A percentile compares a stretch with the other conserved stretches of the same genome.
These are phyloP conservation scores for Fusarium tuaranense DNA, from an alignment of 2,329 filamentous ascomycete species.

Conservation along the genomic window DNA sequence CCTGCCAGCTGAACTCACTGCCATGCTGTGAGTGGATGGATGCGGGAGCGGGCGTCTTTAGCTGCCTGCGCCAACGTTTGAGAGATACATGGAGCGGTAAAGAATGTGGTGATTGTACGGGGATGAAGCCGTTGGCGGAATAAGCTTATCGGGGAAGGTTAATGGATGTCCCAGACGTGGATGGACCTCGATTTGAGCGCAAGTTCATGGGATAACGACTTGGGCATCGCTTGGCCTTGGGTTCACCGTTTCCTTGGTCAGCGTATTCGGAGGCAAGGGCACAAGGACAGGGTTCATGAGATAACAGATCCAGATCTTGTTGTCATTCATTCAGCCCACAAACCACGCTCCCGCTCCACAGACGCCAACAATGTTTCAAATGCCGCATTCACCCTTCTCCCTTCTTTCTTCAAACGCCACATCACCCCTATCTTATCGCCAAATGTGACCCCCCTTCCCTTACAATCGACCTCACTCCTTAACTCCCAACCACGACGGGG, in stretches of 20 bases:
- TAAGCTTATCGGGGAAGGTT: slow-evolving; percentile 31
- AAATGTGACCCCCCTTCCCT: too few species aligned
- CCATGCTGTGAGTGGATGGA: slow-evolving; percentile 11
- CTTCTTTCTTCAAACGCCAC: too few species aligned
- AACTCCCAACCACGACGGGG: not conserved
- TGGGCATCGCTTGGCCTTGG: not conserved
- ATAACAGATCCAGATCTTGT: not conserved
- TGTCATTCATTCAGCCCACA: not conserved
- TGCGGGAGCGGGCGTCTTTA: slow-evolving; percentile 11
- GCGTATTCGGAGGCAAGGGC: not conserved
- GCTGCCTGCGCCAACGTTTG: slow-evolving; percentile 20
- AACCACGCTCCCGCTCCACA: not conserved
- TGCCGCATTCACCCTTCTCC: not conserved
- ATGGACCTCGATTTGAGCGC: not conserved
- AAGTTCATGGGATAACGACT: not conserved
- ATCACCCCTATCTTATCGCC: too few species aligned
- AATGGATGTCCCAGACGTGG: not conserved
- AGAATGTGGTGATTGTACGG: not conserved
- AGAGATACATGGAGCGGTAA: not conserved
- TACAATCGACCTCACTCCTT: not conserved
- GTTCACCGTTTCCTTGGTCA: not conserved
- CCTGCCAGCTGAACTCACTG: slow-evolving; percentile 33
- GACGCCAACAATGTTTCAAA: not conserved
- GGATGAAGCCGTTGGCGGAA: not conserved
- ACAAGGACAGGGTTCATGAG: not conserved